phyloP scores from a whole-genome alignment of 306 rosid species.

The Chamaecrista fasciculata region DNA sequence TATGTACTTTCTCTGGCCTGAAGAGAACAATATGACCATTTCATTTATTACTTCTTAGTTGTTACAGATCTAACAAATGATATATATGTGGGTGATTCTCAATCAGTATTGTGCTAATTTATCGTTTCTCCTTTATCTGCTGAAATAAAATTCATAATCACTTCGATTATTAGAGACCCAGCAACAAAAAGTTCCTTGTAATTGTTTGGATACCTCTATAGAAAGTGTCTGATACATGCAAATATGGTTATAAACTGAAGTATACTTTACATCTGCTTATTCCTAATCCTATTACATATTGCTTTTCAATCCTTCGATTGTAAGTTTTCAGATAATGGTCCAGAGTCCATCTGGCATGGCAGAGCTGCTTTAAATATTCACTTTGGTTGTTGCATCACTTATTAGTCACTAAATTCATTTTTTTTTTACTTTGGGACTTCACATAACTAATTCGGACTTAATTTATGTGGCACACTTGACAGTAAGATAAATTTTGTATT shows the following conservation, averaged over 20 bases:
- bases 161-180: not conserved
- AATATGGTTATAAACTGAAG: not conserved
- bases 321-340: conserved; percentile 11
- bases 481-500: not conserved
- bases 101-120: not conserved
- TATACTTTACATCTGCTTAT: not conserved
- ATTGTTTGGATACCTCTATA: not conserved
- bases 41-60: conserved; percentile 13
- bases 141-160: not conserved
- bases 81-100: not conserved
- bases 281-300: not conserved
- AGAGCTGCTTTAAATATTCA: conserved; percentile 12
- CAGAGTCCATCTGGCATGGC: not conserved
- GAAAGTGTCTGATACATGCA: not conserved
- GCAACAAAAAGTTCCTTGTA: not conserved
- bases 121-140: not conserved
- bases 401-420: conserved; percentile 23
- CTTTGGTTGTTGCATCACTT: conserved; percentile 29
- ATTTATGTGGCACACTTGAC: not conserved
- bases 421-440: no score
- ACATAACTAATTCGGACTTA: no score
- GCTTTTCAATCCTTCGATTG: not conserved
- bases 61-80: conserved; percentile 8
- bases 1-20: conserved; percentile 12
- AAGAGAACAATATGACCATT: conserved; percentile 7